A percentile compares a stretch with the other conserved stretches of the same genome.
Conservation (phyloP, 192 early-diverging fungal genomes). For the Backusella mclennaniae region DNA sequence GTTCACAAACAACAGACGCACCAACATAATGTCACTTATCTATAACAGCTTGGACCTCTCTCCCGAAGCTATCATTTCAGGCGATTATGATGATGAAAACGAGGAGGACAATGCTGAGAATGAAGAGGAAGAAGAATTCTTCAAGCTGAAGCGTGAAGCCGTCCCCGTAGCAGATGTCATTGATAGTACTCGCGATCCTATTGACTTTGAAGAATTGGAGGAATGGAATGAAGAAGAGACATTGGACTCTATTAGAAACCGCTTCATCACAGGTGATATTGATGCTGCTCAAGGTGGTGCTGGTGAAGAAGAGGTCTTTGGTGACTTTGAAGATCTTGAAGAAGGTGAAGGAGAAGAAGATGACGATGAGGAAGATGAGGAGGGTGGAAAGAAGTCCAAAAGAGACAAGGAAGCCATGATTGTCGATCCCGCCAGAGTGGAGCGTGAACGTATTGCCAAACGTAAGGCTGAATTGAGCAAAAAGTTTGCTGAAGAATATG, state of each 20-base stretch:
- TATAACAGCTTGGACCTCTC: constrained; percentile 63
- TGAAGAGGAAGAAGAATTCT: constrained; percentile 47
- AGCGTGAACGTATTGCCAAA: constrained; percentile 66
- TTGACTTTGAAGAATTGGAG: constrained; percentile 56
- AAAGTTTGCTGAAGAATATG: constrained; percentile 94
- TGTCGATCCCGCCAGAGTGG: constrained; percentile 49
- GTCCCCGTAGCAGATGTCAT: constrained; percentile 37
- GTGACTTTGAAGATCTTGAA: constrained; percentile 84
- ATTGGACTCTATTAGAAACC: constrained; percentile 66
- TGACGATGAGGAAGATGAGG: constrained; percentile 53
- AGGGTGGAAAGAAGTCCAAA: constrained; percentile 22
- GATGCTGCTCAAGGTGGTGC: constrained; percentile 34
- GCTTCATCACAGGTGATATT: constrained; percentile 75
- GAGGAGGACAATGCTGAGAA: constrained; percentile 19
- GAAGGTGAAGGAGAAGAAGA: constrained; percentile 55
- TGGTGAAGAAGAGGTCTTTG: constrained; percentile 57
- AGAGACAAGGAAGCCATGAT: constrained; percentile 37
- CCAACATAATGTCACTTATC: constrained; percentile 88
- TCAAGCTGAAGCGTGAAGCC: constrained; percentile 49
- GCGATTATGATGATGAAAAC: constrained; percentile 37
- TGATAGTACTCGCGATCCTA: constrained; percentile 72
- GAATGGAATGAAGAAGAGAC: constrained; percentile 66
- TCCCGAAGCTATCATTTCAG: constrained; percentile 46
- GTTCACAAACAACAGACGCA: constrained; percentile 57
- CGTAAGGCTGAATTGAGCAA: constrained; percentile 89